phyloP scores from a whole-genome alignment of 805 yeast genomes.

The Candida hungchunana region DNA sequence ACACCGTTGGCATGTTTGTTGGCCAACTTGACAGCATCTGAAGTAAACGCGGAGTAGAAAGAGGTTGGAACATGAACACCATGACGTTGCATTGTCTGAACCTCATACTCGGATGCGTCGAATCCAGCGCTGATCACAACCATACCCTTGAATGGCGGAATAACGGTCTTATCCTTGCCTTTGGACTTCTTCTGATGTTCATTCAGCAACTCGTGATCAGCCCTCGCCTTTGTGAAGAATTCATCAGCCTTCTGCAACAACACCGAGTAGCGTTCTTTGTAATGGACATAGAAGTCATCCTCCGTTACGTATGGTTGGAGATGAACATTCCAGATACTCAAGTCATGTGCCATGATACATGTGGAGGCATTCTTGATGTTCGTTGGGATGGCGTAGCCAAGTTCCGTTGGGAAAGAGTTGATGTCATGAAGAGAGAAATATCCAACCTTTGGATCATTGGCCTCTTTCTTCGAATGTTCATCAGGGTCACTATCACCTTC shows the following conservation, averaged over 20 bases:
- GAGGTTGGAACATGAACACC: slow-evolving; percentile 77
- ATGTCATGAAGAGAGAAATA: slow-evolving; percentile 83
- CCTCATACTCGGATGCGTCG: slow-evolving; percentile 82
- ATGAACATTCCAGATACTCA: slow-evolving; percentile 83
- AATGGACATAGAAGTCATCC: slow-evolving; percentile 61
- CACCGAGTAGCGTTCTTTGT: slow-evolving; percentile 55
- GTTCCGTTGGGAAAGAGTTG: slow-evolving; percentile 81
- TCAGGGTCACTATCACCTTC: slow-evolving; percentile 30
- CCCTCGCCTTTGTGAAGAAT: slow-evolving; percentile 48
- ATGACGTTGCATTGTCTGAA: slow-evolving; percentile 82
- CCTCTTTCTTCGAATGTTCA: slow-evolving; percentile 37
- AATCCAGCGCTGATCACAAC: slow-evolving; percentile 83
- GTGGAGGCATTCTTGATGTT: slow-evolving; percentile 73
- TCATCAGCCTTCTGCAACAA: slow-evolving; percentile 64
- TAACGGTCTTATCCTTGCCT: slow-evolving; percentile 6
- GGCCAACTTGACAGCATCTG: slow-evolving; percentile 67
- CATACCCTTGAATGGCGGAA: slow-evolving; percentile 44
- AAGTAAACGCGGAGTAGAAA: slow-evolving; percentile 67
- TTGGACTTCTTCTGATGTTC: slow-evolving; percentile 1
- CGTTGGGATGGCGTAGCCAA: slow-evolving; percentile 68
- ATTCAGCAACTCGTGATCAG: slow-evolving; percentile 33
- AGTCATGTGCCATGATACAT: slow-evolving; percentile 71
- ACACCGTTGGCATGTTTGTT: slow-evolving; percentile 57
- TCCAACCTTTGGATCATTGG: slow-evolving; percentile 59
- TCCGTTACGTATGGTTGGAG: slow-evolving; percentile 58